phyloP scores from a whole-genome alignment of 257 asterid genomes.

The Solanum bukasovii region DNA sequence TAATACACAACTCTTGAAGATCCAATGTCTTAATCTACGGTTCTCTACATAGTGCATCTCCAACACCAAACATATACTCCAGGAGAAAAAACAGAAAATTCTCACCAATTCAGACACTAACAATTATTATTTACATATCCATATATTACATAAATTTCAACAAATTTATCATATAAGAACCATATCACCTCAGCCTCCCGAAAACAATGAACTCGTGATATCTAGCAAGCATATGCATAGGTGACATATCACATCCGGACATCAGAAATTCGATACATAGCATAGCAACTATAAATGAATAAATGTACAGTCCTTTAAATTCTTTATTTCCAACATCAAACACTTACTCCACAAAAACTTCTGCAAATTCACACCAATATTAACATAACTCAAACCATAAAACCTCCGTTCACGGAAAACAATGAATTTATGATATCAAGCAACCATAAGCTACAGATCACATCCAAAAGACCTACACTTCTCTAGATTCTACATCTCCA shows the following conservation, averaged over 20 bases:
- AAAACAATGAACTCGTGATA: neutral
- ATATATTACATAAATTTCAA: neutral
- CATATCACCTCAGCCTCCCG: neutral
- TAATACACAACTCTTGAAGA: neutral
- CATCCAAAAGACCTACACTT: neutral
- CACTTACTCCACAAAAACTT: neutral
- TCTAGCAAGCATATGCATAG: neutral
- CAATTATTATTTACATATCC: neutral
- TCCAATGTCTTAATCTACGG: neutral
- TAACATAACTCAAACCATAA: neutral
- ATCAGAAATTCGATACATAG: neutral
- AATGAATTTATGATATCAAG: neutral
- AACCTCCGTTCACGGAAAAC: neutral
- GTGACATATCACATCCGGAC: neutral
- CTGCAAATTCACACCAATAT: neutral
- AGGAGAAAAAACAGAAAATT: neutral
- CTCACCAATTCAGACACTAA: neutral
- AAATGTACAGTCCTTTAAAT: neutral
- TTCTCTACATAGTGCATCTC: neutral
- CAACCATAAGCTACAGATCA: neutral
- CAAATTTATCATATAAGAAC: neutral
- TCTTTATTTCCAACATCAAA: neutral
- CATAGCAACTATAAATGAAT: neutral
- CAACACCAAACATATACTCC: neutral
- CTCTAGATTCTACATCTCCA: neutral